Conservation (phyloP, 257 asterid genomes). For the Leonotis leonurus region DNA sequence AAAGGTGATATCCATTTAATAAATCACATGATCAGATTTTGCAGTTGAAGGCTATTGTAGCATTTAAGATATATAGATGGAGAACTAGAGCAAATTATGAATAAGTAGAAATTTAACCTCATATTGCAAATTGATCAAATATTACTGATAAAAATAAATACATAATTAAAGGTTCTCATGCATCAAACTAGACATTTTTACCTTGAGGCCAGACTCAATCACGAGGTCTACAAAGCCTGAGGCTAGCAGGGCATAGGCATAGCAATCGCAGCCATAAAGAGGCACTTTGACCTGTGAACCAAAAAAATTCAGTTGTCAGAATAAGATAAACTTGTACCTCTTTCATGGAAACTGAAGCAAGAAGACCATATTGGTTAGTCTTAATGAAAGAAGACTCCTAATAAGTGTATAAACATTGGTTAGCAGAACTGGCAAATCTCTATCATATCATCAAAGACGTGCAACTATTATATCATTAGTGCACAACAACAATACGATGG, state of each 20-base stretch:
- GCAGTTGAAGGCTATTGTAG: neutral
- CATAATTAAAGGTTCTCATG: neutral
- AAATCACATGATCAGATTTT: neutral
- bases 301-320: neutral
- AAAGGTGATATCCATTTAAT: slow-evolving; percentile 1
- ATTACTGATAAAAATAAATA: neutral
- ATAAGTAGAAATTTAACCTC: neutral
- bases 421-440: neutral
- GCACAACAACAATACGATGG: neutral
- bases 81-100: neutral
- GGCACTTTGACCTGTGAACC: slow-evolving; percentile 86
- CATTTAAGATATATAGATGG: neutral
- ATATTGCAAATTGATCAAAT: neutral
- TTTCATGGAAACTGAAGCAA: neutral
- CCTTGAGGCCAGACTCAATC: slow-evolving; percentile 94
- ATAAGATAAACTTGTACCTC: neutral
- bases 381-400: neutral
- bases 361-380: neutral
- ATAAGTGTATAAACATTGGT: neutral
- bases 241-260: slow-evolving; percentile 92
- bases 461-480: neutral
- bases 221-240: slow-evolving; percentile 91
- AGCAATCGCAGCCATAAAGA: slow-evolving; percentile 94
- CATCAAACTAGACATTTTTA: slow-evolving; percentile 18
- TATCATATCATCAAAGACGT: neutral